Percentiles rank a stretch among this genome's conserved stretches.
These are phyloP conservation scores for Centaurea solstitialis DNA, from an alignment of 129 eudicot genomes.

Conservation along the genomic window DNA sequence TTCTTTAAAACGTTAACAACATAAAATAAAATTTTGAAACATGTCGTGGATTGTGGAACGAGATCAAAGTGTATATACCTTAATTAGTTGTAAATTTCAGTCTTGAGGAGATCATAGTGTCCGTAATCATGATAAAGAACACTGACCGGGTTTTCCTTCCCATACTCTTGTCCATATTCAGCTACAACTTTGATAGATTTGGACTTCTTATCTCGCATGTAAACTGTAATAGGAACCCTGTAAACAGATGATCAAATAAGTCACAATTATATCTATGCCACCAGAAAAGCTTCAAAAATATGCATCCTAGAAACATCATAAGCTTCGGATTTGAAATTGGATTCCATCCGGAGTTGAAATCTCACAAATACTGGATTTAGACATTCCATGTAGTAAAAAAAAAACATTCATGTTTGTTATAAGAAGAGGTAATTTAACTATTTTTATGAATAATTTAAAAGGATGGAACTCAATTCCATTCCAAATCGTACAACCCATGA, in stretches of 20 bases:
- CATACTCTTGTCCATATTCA: slow-evolving; percentile 82
- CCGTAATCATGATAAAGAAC: slow-evolving; percentile 87
- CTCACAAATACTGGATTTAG: no score
- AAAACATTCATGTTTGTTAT: no score
- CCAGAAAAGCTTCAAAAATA: not conserved
- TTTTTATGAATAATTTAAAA: no score
- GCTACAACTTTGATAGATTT: slow-evolving; percentile 56
- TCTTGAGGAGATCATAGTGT: slow-evolving; percentile 75
- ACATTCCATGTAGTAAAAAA: no score
- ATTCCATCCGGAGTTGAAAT: no score
- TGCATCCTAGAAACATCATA: no score
- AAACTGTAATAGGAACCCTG: slow-evolving; percentile 79
- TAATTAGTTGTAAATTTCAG: slow-evolving; percentile 24
- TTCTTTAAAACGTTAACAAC: not conserved
- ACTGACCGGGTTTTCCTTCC: slow-evolving; percentile 60
- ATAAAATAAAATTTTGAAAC: no score
- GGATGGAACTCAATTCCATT: no score
- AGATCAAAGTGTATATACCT: slow-evolving; percentile 19
- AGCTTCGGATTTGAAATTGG: no score
- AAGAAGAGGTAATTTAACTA: no score
- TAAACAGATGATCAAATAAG: not conserved
- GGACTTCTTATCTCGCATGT: slow-evolving; percentile 66
- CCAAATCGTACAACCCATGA: no score
- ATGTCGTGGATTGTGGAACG: not conserved
- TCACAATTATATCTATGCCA: not conserved